Evolutionary conservation across 1,284 basidiomycete species (phyloP), one percentile per base, ranked within the genome.

Genomic region (Butyriboletus appendiculatus): DNA sequence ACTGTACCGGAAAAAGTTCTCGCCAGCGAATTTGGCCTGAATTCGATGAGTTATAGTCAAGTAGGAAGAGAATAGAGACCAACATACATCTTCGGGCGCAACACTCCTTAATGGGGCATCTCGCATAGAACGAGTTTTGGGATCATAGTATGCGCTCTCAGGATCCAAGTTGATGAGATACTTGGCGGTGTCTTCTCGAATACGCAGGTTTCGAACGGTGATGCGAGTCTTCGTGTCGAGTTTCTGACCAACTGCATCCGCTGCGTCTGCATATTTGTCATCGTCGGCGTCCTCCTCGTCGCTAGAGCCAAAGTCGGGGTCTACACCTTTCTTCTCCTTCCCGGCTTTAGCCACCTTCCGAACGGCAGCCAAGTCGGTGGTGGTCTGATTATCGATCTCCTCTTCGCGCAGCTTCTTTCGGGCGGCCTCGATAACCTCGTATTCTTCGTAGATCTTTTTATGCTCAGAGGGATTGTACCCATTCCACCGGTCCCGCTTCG

Each of bases 71-170:
- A 33, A 38, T 6, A 20, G 7, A 65, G 33, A 63, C 3, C 2
- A 20, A 52, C 86, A 56, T 66, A 94, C 90, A 69, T 98, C 96
- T 73, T 98, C 94, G 12, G 92, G 78, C 2, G 85, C 76, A 33
- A 93, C 76, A 61, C 86, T 84, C 62, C 84, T 85, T 15, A 88
- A 64, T 0, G 97, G 96, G 37, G 96, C 96, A 67, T 99, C 96
- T 72, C 97, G 91, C 97, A 99, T 99, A 4, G 96, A 97, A 61
- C 97, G 88, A 26, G 97, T 99, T 79, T 99, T 99, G 46, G 97
- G 97, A 68, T 99, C 97, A 70, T 99, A 99, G 78, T 99, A 97
- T 12, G 97, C 96, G 64, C 92, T 96, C 1, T 94, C 88, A 5
- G 92, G 90, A 72, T 98, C 94, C 70, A 99, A 75, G 73, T 99